phyloP scores from a whole-genome alignment of 768 basidiomycete species.

The Mycena kentingensis region DNA sequence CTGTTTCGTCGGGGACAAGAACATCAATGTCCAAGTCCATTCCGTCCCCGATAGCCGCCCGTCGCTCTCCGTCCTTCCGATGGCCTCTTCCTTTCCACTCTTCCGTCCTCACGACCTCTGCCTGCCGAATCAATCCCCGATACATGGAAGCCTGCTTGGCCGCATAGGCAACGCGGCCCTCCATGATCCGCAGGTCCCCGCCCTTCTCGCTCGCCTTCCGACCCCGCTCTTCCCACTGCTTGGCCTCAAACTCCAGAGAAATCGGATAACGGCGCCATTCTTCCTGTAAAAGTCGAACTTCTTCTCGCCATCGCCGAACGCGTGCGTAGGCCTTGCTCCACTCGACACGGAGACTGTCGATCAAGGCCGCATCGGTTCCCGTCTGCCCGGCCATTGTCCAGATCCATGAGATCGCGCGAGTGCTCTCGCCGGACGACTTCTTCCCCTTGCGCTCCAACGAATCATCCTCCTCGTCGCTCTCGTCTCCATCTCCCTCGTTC shows the following conservation, averaged over 20 bases:
- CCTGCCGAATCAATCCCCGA: neutral
- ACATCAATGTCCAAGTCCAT: no score
- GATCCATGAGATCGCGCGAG: conserved; percentile 5
- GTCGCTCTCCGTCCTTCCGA: no score
- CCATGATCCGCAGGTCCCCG: neutral
- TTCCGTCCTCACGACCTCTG: neutral
- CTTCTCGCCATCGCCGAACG: conserved; percentile 11
- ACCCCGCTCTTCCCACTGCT: neutral
- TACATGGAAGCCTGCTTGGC: neutral
- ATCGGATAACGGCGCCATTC: conserved; percentile 4
- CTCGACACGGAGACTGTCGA: conserved; percentile 17
- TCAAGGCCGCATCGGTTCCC: neutral
- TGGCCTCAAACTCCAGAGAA: neutral
- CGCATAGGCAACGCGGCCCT: neutral
- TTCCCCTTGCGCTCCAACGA: neutral
- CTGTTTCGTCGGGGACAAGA: no score
- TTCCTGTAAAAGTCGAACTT: conserved; percentile 6
- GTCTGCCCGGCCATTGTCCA: conserved; percentile 3
- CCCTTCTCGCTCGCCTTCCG: no score
- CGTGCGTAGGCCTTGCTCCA: conserved; percentile 13
- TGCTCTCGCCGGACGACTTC: neutral
- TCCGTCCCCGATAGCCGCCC: no score
- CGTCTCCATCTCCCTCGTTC: neutral
- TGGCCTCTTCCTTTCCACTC: neutral
- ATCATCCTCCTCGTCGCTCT: neutral